Base-by-base conservation (phyloP, 2,329 filamentous ascomycete species). In the Metarhizium robertsii region DNA sequence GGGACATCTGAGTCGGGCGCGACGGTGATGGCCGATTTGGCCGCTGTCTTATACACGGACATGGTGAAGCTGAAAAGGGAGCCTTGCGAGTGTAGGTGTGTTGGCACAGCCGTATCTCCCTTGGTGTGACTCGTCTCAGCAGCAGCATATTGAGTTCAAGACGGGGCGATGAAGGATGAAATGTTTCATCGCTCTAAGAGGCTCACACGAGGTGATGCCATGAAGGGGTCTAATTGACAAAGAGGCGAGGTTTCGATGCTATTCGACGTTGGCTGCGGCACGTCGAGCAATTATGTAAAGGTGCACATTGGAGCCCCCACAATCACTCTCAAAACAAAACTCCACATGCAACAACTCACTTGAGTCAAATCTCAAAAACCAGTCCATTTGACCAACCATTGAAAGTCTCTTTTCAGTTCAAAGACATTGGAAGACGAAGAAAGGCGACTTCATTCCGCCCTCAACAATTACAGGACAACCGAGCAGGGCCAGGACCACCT, bases 61-160 rank as follows among this genome's bases (percentile, higher is more conserved):
- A 18, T 16, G 53, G n/a, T 34, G 58, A 58, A 34, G n/a, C 51
- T 16, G 55, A 60, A 40, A 60, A 52, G 11, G 53, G 49, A 34
- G 47, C 47, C 16, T 25, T 30, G 10, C n/a, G 4, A 38, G 16
- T 14, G 29, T 3, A 29, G 16, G n/a, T 16, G 43, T 36, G 20
- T n/a, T 14, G 11, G 14, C 20, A 38, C 42, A 13, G 20, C 45
- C 45, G 25, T 6, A 43, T 46, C n/a, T 20, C 32, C 13, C 36
- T 42, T 5, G 48, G 34, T 18, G 30, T 4, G 13, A 34, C 46
- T 14, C 47, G 55, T 53, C 58, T 47, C 52, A 42, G 10, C 16
- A 53, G 40, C 52, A 52, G 51, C 50, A 57, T 55, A 7, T 20
- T 54, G 5, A 11, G 10, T 7, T 18, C 32, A 53, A 11, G 49